A percentile compares a stretch with the other conserved stretches of the same genome.
phyloP scores from a whole-genome alignment of 306 rosid species.

The Cucurbita moschata region DNA sequence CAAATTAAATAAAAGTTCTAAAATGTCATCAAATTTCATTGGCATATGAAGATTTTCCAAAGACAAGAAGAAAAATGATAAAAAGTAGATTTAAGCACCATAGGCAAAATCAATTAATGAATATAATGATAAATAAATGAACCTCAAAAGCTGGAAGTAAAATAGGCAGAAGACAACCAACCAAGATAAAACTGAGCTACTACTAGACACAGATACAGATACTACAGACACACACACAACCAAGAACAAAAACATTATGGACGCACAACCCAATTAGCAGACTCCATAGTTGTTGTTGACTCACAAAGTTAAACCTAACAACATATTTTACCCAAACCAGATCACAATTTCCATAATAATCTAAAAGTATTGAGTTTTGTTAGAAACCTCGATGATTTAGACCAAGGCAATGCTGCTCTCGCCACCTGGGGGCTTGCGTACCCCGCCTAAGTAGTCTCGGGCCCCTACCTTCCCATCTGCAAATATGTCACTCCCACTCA shows the following conservation, averaged over 20 bases:
- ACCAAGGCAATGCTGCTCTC: slow-evolving; percentile 99
- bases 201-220: not conserved
- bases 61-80: not conserved
- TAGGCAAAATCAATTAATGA: not conserved
- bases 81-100: not conserved
- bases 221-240: not conserved
- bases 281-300: slow-evolving; percentile 37
- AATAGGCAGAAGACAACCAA: slow-evolving; percentile 1
- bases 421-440: slow-evolving; percentile 98
- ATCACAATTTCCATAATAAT: slow-evolving; percentile 8
- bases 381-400: slow-evolving; percentile 52
- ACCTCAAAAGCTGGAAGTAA: not conserved
- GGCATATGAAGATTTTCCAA: not conserved
- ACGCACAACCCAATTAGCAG: slow-evolving; percentile 56
- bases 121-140: slow-evolving; percentile 8
- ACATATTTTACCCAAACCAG: slow-evolving; percentile 38
- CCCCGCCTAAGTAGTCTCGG: slow-evolving; percentile 83
- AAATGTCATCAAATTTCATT: no score
- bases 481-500: slow-evolving; percentile 87
- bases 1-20: no score
- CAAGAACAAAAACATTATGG: not conserved
- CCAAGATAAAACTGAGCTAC: not conserved
- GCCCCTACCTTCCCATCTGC: slow-evolving; percentile 91
- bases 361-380: slow-evolving; percentile 19
- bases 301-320: slow-evolving; percentile 44